Evolutionary conservation across 371 early-diverging fungal species (phyloP).

Genomic region (Mortierella sp.): DNA sequence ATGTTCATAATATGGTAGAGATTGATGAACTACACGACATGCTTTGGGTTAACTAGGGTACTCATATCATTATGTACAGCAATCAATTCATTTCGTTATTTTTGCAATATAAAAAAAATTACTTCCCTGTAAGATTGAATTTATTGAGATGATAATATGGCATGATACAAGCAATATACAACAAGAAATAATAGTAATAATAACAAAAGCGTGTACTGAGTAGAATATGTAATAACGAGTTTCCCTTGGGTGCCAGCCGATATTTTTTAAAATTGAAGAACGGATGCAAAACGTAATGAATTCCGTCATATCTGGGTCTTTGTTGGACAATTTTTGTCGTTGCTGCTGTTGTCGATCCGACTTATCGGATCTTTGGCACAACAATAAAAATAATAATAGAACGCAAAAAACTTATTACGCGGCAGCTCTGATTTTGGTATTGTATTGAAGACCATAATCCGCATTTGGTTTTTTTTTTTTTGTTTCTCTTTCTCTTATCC

Average conservation of each 20-base stretch:
- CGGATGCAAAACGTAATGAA: neutral
- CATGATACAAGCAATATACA: constrained; percentile 15
- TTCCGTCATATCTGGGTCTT: too few species aligned
- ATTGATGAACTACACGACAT: constrained; percentile 33
- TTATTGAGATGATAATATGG: neutral
- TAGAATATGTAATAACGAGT: too few species aligned
- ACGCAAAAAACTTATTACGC: neutral
- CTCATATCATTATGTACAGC: neutral
- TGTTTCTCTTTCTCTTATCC: neutral
- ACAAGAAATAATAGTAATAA: neutral
- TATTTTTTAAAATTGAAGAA: neutral
- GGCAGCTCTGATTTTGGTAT: neutral
- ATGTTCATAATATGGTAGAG: constrained; percentile 12
- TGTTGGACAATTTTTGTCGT: too few species aligned
- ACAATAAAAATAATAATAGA: neutral
- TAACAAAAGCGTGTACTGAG: too few species aligned
- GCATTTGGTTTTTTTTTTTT: neutral
- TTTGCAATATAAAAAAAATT: too few species aligned
- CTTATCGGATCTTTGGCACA: neutral
- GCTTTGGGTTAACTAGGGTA: constrained; percentile 26
- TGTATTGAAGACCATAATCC: neutral
- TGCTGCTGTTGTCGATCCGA: neutral
- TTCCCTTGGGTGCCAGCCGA: neutral
- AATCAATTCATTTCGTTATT: neutral
- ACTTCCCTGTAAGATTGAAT: too few species aligned